Conservation (phyloP, 2,329 filamentous ascomycete species). For the Neofusicoccum kwambonambiense region DNA sequence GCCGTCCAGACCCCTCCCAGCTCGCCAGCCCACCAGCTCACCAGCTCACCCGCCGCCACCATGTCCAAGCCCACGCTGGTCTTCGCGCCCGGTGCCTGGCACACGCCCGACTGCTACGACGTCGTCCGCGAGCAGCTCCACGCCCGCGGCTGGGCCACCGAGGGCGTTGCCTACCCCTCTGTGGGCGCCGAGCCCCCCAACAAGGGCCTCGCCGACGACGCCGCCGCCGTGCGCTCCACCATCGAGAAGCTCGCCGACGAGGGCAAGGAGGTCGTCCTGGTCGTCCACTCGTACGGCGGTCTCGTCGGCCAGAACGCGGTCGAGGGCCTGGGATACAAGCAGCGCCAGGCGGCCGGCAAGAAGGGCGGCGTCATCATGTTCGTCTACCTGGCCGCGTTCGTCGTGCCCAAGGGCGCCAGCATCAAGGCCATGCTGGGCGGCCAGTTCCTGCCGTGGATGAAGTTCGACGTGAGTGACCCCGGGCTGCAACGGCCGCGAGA, state of each 20-base stretch:
- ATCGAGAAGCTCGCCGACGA: slow-evolving; percentile 36
- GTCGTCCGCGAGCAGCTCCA: slow-evolving; percentile 29
- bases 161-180: slow-evolving; percentile 30
- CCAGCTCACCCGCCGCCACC: background rate
- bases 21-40: too few species aligned
- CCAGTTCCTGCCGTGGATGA: slow-evolving; percentile 28
- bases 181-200: slow-evolving; percentile 28
- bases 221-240: slow-evolving; percentile 32
- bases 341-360: slow-evolving; percentile 34
- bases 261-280: slow-evolving; percentile 34
- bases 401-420: slow-evolving; percentile 34
- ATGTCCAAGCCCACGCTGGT: slow-evolving; percentile 33
- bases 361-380: slow-evolving; percentile 39
- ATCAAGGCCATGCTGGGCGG: slow-evolving; percentile 31
- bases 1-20: too few species aligned
- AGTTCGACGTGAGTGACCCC: slow-evolving; percentile 24
- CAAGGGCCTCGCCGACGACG: slow-evolving; percentile 34
- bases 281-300: slow-evolving; percentile 40
- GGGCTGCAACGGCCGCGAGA: too few species aligned
- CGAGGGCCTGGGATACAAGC: slow-evolving; percentile 34
- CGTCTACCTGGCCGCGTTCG: slow-evolving; percentile 39
- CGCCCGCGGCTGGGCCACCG: slow-evolving; percentile 30
- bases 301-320: slow-evolving; percentile 20
- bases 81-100: slow-evolving; percentile 40
- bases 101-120: slow-evolving; percentile 32